Base-by-base conservation (phyloP, 1,139 yeast species). In the Nakaseomyces nivariensis region DNA sequence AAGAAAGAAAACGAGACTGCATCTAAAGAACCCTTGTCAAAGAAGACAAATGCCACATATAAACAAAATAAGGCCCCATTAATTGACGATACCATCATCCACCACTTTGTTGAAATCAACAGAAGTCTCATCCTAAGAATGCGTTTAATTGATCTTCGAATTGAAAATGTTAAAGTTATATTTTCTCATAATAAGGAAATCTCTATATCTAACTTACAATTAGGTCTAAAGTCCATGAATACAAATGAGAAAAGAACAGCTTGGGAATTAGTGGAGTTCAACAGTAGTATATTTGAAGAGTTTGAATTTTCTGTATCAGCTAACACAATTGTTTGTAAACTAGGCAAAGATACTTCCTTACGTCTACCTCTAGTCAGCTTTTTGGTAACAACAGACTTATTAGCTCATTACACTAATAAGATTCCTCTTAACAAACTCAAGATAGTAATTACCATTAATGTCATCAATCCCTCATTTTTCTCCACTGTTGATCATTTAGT, bases 381-480 rank as follows among this genome's bases (percentile, higher is more conserved):
- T 10, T 55, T 63, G 29, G 44, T 63, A 2, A 57, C 60, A 1
- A 58, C 67, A 4, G 64, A 63, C 48, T 29, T 62, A 5, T 34
- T 62, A 4, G 51, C 59, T 13, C 54, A 52, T 48, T 52, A 57
- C n/a, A 46, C 54, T 5, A 54, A 54, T 26, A 52, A 55, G 5
- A 31, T 53, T 5, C 52, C 59, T 2, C 46, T 59, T n/a, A 50
- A 56, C 4, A 49, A 55, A 13, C 53, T 58, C 1, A 56, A 53
- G 29, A 33, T 60, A 22, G 49, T 58, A 4, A 51, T 56, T 37
- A 59, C 60, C n/a, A 45, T 59, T 10, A 63, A 58, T 47, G 52
- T 64, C 9, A 58, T 64, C 3, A 63, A 65, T 48, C 66, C 68
- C 10, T 54, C 63, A 1, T 46, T 63, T 4, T 56, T 57, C 24